phyloP scores from a whole-genome alignment of 768 basidiomycete genomes.

The Phylloporus sp. region DNA sequence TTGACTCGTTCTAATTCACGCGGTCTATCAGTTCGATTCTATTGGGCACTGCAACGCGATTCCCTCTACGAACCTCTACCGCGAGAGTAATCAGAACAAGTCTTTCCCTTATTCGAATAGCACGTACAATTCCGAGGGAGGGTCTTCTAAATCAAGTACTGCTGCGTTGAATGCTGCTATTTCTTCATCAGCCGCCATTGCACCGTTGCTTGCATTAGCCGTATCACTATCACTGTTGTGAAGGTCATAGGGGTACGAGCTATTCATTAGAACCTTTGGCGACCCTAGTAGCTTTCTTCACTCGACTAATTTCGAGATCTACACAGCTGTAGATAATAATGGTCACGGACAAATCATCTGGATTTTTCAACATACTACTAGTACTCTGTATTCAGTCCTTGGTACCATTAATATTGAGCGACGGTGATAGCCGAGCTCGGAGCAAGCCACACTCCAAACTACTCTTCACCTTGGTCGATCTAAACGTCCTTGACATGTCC shows the following conservation, averaged over 20 bases:
- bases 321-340: conserved; percentile 19
- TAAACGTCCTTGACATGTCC: conserved; percentile 27
- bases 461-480: background rate
- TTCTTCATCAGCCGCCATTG: conserved; percentile 9
- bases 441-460: background rate
- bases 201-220: conserved; percentile 12
- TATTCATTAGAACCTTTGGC: background rate
- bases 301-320: conserved; percentile 21
- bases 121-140: conserved; percentile 10
- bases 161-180: conserved; percentile 12
- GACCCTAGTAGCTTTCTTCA: conserved; percentile 6
- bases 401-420: background rate
- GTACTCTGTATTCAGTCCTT: conserved; percentile 7
- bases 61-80: conserved; percentile 66
- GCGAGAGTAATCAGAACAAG: conserved; percentile 74
- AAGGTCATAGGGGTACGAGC: conserved; percentile 4
- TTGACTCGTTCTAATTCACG: background rate
- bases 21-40: conserved; percentile 50
- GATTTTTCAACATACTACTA: conserved; percentile 5
- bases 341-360: conserved; percentile 11
- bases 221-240: conserved; percentile 14
- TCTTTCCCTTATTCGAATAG: conserved; percentile 56
- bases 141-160: conserved; percentile 5
- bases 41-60: conserved; percentile 76
- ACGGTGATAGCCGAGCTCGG: conserved; percentile 16